Percentiles rank a stretch among this genome's conserved stretches.
These are phyloP conservation scores for Ulota crispa DNA, from an alignment of 225 moss, liverwort and hornwort genomes.

Conservation along the genomic window DNA sequence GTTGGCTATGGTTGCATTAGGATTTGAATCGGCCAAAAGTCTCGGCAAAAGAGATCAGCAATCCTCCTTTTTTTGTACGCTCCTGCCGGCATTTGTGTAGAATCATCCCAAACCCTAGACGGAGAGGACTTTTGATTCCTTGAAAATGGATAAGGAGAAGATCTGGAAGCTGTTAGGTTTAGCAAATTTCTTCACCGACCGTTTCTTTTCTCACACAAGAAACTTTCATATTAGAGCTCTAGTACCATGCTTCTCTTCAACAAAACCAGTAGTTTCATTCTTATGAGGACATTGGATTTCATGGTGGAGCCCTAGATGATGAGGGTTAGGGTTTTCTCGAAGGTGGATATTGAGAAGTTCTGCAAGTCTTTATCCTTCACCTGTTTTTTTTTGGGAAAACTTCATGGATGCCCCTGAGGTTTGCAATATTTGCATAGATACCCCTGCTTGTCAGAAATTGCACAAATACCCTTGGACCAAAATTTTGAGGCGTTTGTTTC, in stretches of 20 bases:
- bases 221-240: background rate
- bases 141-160: background rate
- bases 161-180: background rate
- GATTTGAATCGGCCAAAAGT: background rate
- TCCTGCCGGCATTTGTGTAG: background rate
- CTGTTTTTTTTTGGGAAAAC: too few species aligned
- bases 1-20: background rate
- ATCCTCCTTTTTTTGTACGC: background rate
- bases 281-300: background rate
- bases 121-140: background rate
- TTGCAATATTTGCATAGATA: too few species aligned
- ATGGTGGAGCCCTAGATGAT: background rate
- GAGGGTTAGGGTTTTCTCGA: background rate
- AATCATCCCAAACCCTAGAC: background rate
- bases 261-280: background rate
- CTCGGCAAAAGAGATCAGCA: too few species aligned
- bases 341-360: slow-evolving; percentile 4
- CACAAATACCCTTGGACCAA: too few species aligned
- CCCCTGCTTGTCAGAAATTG: too few species aligned
- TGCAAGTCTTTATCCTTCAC: too few species aligned
- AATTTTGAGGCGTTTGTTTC: too few species aligned
- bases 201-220: rapidly evolving
- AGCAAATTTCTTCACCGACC: too few species aligned
- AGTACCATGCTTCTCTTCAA: background rate
- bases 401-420: too few species aligned